A percentile compares a stretch with the other conserved stretches of the same genome.
Conservation (phyloP, 2,329 filamentous ascomycete genomes). For the Aureobasidium zeae region DNA sequence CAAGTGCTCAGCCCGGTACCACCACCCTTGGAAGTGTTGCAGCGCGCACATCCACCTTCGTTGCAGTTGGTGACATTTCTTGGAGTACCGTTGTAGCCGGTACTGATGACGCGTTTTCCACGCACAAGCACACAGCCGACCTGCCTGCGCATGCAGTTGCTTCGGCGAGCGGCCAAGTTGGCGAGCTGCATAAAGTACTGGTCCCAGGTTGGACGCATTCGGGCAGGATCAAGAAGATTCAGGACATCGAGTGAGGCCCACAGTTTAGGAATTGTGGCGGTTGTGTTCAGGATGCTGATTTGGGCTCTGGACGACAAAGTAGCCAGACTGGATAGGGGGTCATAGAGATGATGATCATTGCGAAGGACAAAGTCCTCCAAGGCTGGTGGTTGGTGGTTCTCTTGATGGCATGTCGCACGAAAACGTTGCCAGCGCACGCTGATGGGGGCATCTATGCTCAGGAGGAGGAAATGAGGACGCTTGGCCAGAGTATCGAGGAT, state of each 20-base stretch:
- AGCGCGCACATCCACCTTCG: constrained; percentile 79
- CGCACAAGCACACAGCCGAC: constrained; percentile 90
- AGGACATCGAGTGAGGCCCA: constrained; percentile 63
- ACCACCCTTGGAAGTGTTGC: constrained; percentile 63
- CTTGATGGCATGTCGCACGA: constrained; percentile 46
- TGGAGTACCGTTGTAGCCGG: constrained; percentile 97
- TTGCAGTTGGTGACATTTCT: constrained; percentile 81
- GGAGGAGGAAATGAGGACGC: constrained; percentile 84
- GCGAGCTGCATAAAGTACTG: constrained; percentile 98
- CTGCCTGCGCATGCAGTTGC: constrained; percentile 96
- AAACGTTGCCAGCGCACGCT: constrained; percentile 75
- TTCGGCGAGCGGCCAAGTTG: constrained; percentile 76
- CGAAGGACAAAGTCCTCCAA: constrained; percentile 52
- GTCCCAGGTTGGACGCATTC: constrained; percentile 86
- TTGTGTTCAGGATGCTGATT: constrained; percentile 78
- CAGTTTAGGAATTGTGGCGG: constrained; percentile 60
- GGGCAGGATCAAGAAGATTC: constrained; percentile 66
- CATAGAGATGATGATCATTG: constrained; percentile 69
- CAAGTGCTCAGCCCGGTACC: constrained; percentile 76
- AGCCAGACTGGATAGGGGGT: constrained; percentile 41
- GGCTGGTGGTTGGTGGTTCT: constrained; percentile 41
- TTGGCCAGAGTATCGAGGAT: constrained; percentile 66
- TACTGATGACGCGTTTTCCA: constrained; percentile 79
- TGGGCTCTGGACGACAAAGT: constrained; percentile 73
- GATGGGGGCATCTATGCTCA: constrained; percentile 86